Conservation (phyloP, 495 filamentous ascomycete species). For the Tuber calosporum region DNA sequence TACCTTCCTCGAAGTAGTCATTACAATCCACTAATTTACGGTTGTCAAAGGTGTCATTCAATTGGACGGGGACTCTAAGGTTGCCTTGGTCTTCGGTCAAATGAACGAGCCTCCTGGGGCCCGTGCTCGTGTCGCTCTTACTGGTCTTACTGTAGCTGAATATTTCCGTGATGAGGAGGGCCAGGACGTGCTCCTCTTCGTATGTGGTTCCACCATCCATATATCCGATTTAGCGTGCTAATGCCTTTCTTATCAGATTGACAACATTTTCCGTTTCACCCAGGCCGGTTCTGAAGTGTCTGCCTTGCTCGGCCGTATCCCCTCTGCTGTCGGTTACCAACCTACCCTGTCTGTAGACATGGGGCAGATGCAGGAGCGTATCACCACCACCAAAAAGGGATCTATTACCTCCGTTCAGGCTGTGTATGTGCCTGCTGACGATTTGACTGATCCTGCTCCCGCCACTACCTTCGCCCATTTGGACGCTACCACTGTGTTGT, state of each 20-base stretch:
- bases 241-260: slow-evolving; percentile 73
- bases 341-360: slow-evolving; percentile 99
- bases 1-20: not conserved
- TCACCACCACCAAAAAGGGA: slow-evolving; percentile 98
- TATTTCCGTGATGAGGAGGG: slow-evolving; percentile 97
- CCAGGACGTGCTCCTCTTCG: slow-evolving; percentile 61
- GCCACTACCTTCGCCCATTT: slow-evolving; percentile 99
- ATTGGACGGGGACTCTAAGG: slow-evolving; percentile 98
- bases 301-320: slow-evolving; percentile 97
- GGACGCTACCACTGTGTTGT: slow-evolving; percentile 99
- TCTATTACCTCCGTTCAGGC: slow-evolving; percentile 99
- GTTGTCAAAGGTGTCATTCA: slow-evolving; percentile 70
- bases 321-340: slow-evolving; percentile 99
- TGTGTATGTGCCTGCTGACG: slow-evolving; percentile 99
- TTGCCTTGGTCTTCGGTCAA: slow-evolving; percentile 98
- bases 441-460: slow-evolving; percentile 99
- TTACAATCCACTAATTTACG: slow-evolving; percentile 16
- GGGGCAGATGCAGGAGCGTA: slow-evolving; percentile 99
- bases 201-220: slow-evolving; percentile 27
- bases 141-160: slow-evolving; percentile 83
- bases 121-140: slow-evolving; percentile 98
- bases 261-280: slow-evolving; percentile 99
- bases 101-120: slow-evolving; percentile 99
- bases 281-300: slow-evolving; percentile 99
- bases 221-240: not conserved